Evolutionary conservation across 2,329 filamentous ascomycete species (phyloP).

Genomic region (Claviceps sp.): DNA sequence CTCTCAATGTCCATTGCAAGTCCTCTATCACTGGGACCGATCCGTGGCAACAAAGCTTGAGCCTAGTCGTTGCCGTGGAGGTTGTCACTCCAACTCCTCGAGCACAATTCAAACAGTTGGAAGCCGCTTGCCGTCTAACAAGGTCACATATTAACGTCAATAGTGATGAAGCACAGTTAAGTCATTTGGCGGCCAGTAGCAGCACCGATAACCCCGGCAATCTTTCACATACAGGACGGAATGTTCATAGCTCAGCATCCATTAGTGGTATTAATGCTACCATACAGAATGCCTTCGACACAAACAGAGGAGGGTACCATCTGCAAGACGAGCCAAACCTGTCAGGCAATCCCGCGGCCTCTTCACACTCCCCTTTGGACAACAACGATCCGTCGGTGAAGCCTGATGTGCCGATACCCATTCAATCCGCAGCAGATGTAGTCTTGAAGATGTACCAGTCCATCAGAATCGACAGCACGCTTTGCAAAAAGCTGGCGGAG

Average conservation of each 20-base stretch:
- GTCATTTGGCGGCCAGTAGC: not conserved
- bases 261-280: not conserved
- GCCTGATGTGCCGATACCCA: not conserved
- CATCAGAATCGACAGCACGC: slow-evolving; percentile 37
- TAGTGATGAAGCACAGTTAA: slow-evolving; percentile 1
- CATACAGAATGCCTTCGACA: not conserved
- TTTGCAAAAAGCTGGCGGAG: slow-evolving; percentile 39
- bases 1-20: slow-evolving; percentile 2
- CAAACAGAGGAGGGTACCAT: not conserved
- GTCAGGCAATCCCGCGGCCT: not conserved
- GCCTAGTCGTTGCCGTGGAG: slow-evolving; percentile 8
- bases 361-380: not conserved
- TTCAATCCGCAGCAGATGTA: slow-evolving; percentile 31
- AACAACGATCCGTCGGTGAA: slow-evolving; percentile 2
- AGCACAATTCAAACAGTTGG: slow-evolving; percentile 17
- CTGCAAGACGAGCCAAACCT: not conserved
- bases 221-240: slow-evolving; percentile 5
- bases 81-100: slow-evolving; percentile 15
- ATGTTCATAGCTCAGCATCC: slow-evolving; percentile 6
- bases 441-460: slow-evolving; percentile 29
- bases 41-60: slow-evolving; percentile 25
- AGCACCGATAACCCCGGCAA: slow-evolving; percentile 5
- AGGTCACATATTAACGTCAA: slow-evolving; percentile 1
- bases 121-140: slow-evolving; percentile 13
- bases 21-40: not conserved